These are phyloP conservation scores for Pseudomonodictys pantanalensis DNA, from an alignment of 495 filamentous ascomycete species.

Conservation along the genomic window DNA sequence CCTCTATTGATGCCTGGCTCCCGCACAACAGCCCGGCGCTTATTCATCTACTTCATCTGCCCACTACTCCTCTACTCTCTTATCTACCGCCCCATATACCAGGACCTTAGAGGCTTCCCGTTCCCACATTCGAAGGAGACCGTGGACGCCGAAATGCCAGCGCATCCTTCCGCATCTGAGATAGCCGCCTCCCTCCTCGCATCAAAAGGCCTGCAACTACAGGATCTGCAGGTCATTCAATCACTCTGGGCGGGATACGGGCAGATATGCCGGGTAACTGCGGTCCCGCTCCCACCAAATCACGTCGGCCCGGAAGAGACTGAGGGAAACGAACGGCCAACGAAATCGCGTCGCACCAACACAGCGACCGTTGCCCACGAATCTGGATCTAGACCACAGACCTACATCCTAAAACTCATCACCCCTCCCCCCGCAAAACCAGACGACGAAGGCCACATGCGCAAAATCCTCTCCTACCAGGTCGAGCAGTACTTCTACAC, in stretches of 20 bases:
- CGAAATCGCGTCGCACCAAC: slow-evolving; percentile 7
- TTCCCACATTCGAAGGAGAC: too few species aligned
- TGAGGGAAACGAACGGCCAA: too few species aligned
- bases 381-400: slow-evolving; percentile 9
- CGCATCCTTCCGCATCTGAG: slow-evolving; percentile 3
- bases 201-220: slow-evolving; percentile 18
- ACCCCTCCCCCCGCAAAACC: slow-evolving; percentile 29
- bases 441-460: slow-evolving; percentile 44
- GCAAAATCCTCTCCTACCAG: slow-evolving; percentile 50
- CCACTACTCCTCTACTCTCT: too few species aligned
- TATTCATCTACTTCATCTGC: too few species aligned
- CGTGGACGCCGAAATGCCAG: too few species aligned
- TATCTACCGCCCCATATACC: too few species aligned
- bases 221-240: slow-evolving; percentile 14
- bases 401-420: slow-evolving; percentile 46
- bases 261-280: slow-evolving; percentile 43
- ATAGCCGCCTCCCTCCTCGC: slow-evolving; percentile 20
- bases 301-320: too few species aligned
- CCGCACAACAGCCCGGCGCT: too few species aligned
- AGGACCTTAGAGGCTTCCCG: too few species aligned
- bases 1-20: too few species aligned
- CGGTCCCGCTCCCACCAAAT: too few species aligned
- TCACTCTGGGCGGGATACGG: slow-evolving; percentile 50
- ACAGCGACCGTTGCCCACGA: slow-evolving; percentile 4
- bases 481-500: slow-evolving; percentile 51